Evolutionary conservation across 495 filamentous ascomycete genomes (phyloP).

Genomic region (Hypoxylon subgilvum): DNA sequence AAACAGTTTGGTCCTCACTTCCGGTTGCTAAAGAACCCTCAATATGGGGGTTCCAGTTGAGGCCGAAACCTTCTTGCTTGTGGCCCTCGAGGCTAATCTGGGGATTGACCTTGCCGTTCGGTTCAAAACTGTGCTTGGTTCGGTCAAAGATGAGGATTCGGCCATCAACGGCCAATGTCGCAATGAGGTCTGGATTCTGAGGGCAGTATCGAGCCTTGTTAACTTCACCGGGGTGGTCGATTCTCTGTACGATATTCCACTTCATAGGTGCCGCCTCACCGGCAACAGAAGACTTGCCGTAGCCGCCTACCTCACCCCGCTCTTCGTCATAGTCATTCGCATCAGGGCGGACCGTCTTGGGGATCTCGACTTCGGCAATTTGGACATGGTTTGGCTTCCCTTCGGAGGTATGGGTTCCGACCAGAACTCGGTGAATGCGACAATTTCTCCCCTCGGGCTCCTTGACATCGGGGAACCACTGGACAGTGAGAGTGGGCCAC

Average conservation of each 20-base stretch:
- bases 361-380: conserved; percentile 89
- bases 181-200: conserved; percentile 96
- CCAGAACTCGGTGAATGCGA: conserved; percentile 85
- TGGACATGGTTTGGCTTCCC: conserved; percentile 91
- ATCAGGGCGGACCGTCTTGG: conserved; percentile 75
- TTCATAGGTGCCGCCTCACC: conserved; percentile 67
- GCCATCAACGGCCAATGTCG: conserved; percentile 87
- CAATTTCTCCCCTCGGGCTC: conserved; percentile 81
- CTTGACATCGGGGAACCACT: conserved; percentile 98
- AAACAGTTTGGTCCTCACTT: conserved; percentile 87
- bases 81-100: conserved; percentile 89
- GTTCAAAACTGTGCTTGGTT: conserved; percentile 84
- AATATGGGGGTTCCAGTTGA: conserved; percentile 87
- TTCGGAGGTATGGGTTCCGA: conserved; percentile 93
- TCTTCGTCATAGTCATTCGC: conserved; percentile 86
- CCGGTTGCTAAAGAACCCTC: conserved; percentile 86
- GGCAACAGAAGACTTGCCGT: conserved; percentile 69
- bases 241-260: conserved; percentile 90
- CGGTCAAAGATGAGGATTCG: conserved; percentile 91
- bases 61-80: conserved; percentile 87
- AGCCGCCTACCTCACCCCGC: conserved; percentile 89
- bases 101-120: conserved; percentile 72
- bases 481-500: conserved; percentile 96
- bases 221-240: conserved; percentile 94
- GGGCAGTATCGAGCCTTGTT: conserved; percentile 99